Evolutionary conservation across 805 yeast species (phyloP).

Genomic region (Candida khao-thaluensis): DNA sequence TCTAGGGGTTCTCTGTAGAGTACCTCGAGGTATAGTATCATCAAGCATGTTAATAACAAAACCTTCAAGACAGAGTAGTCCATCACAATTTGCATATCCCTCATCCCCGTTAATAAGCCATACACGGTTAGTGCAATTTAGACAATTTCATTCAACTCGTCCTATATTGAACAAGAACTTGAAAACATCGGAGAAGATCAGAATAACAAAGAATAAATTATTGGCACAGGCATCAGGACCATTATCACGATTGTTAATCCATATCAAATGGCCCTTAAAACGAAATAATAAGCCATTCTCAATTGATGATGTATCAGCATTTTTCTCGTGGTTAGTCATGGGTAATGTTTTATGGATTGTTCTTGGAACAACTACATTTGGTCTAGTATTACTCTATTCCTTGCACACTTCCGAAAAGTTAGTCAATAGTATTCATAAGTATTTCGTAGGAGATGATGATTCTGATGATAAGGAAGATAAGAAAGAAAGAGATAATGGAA

Average conservation of each 20-base stretch:
- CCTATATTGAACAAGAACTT: background rate
- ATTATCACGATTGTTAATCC: constrained; percentile 33
- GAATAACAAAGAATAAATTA: constrained; percentile 24
- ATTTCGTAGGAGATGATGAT: constrained; percentile 19
- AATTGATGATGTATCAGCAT: constrained; percentile 52
- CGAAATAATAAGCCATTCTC: constrained; percentile 50
- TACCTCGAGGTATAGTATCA: too few species aligned
- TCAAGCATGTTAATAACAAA: too few species aligned
- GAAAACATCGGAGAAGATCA: constrained; percentile 3
- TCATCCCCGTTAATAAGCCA: background rate
- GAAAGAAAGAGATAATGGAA: constrained; percentile 21
- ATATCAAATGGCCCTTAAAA: constrained; percentile 48
- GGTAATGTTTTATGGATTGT: constrained; percentile 55
- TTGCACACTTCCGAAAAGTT: constrained; percentile 37
- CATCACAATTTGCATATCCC: too few species aligned
- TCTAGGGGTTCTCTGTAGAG: too few species aligned
- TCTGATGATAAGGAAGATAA: constrained; percentile 3
- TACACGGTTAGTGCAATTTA: background rate
- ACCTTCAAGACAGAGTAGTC: too few species aligned
- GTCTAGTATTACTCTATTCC: constrained; percentile 45
- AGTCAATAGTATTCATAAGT: constrained; percentile 19
- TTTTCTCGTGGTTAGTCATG: constrained; percentile 56
- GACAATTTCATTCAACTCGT: constrained; percentile 1
- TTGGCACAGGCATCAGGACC: constrained; percentile 30
- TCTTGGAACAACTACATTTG: constrained; percentile 58